Evolutionary conservation across 306 rosid species (phyloP).

Genomic region (Vigna hirtella): DNA sequence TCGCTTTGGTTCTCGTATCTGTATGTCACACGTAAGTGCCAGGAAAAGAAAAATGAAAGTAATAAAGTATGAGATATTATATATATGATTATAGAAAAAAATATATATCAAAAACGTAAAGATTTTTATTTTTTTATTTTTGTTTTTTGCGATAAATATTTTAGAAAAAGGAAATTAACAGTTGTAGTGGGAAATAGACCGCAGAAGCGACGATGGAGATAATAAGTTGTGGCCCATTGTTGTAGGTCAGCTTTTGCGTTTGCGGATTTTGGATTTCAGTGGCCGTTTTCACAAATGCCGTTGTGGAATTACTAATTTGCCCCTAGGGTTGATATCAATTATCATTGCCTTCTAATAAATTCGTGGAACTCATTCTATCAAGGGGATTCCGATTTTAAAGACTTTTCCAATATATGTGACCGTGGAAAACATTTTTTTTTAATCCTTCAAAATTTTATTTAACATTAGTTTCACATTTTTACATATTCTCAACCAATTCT

Average conservation of each 20-base stretch:
- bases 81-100: background rate
- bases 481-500: too few relatives aligned
- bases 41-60: background rate
- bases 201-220: constrained; percentile 62
- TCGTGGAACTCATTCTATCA: background rate
- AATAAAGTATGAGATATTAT: background rate
- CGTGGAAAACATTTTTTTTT: too few relatives aligned
- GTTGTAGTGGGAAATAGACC: constrained; percentile 59
- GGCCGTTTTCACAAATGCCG: background rate
- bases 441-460: too few relatives aligned
- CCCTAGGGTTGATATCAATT: constrained; percentile 20
- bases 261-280: constrained; percentile 7
- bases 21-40: constrained; percentile 9
- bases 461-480: too few relatives aligned
- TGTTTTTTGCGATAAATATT: background rate
- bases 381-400: background rate
- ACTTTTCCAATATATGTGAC: background rate
- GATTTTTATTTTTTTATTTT: background rate
- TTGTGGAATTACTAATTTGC: constrained; percentile 30
- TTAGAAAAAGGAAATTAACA: background rate
- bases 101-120: background rate
- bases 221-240: constrained; percentile 56
- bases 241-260: constrained; percentile 58
- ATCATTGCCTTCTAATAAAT: constrained; percentile 39
- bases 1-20: constrained; percentile 9